Evolutionary conservation across 2,329 filamentous ascomycete species (phyloP), one percentile per base, ranked within the genome.

Genomic region (Incumbomyces lentus): DNA sequence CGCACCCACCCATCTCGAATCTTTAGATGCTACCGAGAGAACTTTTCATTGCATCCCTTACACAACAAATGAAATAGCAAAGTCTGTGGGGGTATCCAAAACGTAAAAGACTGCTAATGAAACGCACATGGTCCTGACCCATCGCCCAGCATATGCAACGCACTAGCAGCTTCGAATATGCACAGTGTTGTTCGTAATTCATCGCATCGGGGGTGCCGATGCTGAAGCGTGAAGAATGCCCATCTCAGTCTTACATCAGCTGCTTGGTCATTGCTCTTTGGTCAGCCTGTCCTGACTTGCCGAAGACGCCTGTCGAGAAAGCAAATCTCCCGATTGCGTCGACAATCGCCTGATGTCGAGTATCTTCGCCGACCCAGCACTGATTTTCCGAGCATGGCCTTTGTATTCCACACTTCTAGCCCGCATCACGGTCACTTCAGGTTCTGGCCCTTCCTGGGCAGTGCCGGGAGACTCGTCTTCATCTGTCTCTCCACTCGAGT

Each of bases 311-410:
- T 13, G 35, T 16, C 17, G 22, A 17, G 29, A 4, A 17, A 40
- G 22, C 35, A 46, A 32, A 14, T 39, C 32, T 30, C 67, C 71
- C 35, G 63, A 66, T 52, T 81, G 78, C 11, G 66, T 64, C 17
- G 77, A 82, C 37, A 62, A 61, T 19, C 74, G 70, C 17, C 76
- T 72, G 39, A 89, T 72, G 41, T 88, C 80, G 41, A 92, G 67
- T 43, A 90, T 65, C 63, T 79, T 84, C 10, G 84, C 84, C 59
- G 83, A 89, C 41, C 85, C 85, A 37, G 84, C 82, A 58, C 84
- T 89, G 58, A 88, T 80, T 52, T 82, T 82, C 45, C 82, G 75
- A 16, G 71, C 76, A 56, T 89, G 84, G 8, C 74, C 71, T 57
- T 77, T 76, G 41, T 84, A 70, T 50, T 82, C 78, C 48, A 90